phyloP scores from a whole-genome alignment of 805 yeast genomes.

The Huiozyma naganishii region DNA sequence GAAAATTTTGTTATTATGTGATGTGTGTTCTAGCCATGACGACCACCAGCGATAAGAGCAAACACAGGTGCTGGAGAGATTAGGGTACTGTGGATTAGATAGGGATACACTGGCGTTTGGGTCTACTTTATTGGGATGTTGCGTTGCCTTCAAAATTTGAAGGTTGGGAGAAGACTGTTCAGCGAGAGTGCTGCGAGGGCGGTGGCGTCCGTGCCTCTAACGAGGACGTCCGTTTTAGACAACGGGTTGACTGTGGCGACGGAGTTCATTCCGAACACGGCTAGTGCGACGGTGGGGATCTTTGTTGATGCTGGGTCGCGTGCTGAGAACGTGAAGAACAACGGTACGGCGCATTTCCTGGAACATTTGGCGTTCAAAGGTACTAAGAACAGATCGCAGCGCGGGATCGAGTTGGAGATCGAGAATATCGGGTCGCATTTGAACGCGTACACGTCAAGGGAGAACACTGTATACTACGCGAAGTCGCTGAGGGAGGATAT shows the following conservation, averaged over 20 bases:
- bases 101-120: too few relatives aligned
- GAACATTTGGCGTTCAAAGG: slow-evolving; percentile 98
- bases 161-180: neutral
- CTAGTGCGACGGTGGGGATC: slow-evolving; percentile 95
- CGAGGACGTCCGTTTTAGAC: slow-evolving; percentile 58
- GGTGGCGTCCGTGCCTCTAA: slow-evolving; percentile 1
- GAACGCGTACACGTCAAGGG: slow-evolving; percentile 97
- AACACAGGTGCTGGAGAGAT: too few relatives aligned
- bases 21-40: too few relatives aligned
- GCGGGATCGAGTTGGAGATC: slow-evolving; percentile 78
- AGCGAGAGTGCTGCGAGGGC: slow-evolving; percentile 1
- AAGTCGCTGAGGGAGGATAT: slow-evolving; percentile 74
- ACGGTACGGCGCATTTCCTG: slow-evolving; percentile 95
- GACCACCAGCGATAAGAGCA: too few relatives aligned
- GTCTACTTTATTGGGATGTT: too few relatives aligned
- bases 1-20: too few relatives aligned
- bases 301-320: slow-evolving; percentile 99
- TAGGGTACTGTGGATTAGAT: too few relatives aligned
- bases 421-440: slow-evolving; percentile 95
- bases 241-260: slow-evolving; percentile 94
- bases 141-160: too few relatives aligned
- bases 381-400: slow-evolving; percentile 69
- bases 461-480: slow-evolving; percentile 93
- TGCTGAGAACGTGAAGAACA: slow-evolving; percentile 73
- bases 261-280: slow-evolving; percentile 74